Evolutionary conservation across 768 basidiomycete species (phyloP), one percentile per base, ranked within the genome.

Genomic region (Bullera alba): DNA sequence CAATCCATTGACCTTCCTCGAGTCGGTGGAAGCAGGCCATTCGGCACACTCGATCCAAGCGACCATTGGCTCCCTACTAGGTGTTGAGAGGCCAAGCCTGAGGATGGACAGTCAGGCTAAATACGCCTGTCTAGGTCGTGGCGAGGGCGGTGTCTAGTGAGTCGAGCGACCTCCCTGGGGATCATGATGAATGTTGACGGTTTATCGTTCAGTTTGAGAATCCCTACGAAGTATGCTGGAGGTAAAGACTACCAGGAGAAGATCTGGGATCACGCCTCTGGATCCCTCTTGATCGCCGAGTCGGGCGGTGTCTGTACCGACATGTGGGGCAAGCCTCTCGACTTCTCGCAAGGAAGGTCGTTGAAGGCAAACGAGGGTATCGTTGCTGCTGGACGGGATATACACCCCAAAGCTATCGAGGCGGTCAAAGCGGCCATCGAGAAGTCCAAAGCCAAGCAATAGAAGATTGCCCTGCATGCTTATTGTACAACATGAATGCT

Each of bases 221-320:
- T 74, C 23, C 73, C 73, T 5, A 74, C 73, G 3, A 72, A 70
- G 48, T 74, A 71, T 57, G 64, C 59, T 17, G 73, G 73, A 7
- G 73, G 73, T 5, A 73, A 79, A 3, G 85, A 83, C 2, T 96
- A 97, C 70, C 71, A 75, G 54, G 93, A 96, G 72, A 96, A 96
- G 75, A 92, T 97, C n/a, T 99, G 93, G 92, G 93, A 96, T 63
- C 95, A 96, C 66, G 90, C 93, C 0, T 81, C 87, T 0, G 93
- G 95, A 0, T 76, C 80, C 1, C 67, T 97, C 14, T 78, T 99
- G 5, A 81, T 97, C 14, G 79, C 82, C 56, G 93, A 96, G 71
- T 86, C 90, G 0, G 92, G 91, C 0, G 92, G 92, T 0, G 57
- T 85, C n/a, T 81, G 96, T 29, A 85, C 83, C 0, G 86, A 97